Percentiles rank a stretch among this genome's conserved stretches.
Conservation (phyloP, 179 eudicot species). For the Beta corolliflora region DNA sequence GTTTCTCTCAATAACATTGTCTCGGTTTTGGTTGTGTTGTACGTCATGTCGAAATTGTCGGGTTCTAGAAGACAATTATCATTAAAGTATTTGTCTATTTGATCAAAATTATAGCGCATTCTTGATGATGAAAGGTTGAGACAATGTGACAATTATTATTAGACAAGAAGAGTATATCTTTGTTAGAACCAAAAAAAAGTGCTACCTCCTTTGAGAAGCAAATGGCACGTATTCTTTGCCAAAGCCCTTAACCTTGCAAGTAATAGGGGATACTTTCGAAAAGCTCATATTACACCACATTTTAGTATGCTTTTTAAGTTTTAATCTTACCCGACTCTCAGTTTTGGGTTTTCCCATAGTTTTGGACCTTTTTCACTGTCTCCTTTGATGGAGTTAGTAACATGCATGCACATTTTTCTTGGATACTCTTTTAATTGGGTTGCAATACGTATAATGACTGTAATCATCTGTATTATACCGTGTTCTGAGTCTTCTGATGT, state of each 20-base stretch:
- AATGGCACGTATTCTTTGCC: constrained; percentile 27
- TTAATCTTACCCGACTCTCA: background rate
- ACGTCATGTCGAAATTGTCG: too few relatives aligned
- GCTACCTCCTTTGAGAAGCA: too few relatives aligned
- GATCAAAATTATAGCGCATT: too few relatives aligned
- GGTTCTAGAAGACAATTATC: too few relatives aligned
- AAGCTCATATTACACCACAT: constrained; percentile 50
- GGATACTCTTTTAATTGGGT: background rate
- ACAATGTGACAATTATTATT: too few relatives aligned
- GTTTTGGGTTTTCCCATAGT: background rate
- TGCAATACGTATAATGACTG: background rate
- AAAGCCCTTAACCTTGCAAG: constrained; percentile 54
- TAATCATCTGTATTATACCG: background rate
- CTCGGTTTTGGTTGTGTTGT: too few relatives aligned
- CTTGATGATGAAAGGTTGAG: too few relatives aligned
- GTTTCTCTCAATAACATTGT: too few relatives aligned
- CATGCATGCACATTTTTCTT: constrained; percentile 7
- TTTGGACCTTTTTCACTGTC: background rate
- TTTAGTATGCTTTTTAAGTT: constrained; percentile 2
- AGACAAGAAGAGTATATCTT: too few relatives aligned
- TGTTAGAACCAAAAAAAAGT: too few relatives aligned
- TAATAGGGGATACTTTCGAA: constrained; percentile 44
- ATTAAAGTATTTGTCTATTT: too few relatives aligned
- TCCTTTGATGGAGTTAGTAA: constrained; percentile 1
- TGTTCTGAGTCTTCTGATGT: background rate